These are phyloP conservation scores for Metarhizium humberi DNA, from an alignment of 2,329 filamentous ascomycete genomes.

Conservation along the genomic window DNA sequence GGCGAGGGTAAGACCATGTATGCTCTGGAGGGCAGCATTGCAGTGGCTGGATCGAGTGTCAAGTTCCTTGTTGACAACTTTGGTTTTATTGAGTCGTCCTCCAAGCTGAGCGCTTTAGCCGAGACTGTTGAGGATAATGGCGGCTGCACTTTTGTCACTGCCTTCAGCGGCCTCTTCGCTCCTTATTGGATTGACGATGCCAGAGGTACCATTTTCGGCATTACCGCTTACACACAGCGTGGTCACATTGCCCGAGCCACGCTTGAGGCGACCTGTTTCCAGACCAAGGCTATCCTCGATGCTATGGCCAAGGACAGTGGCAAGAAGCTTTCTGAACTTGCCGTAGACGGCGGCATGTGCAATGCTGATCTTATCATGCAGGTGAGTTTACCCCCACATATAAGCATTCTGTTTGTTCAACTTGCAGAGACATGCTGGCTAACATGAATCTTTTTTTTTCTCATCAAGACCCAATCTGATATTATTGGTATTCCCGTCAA, in stretches of 20 bases:
- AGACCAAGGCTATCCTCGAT: constrained; percentile 72
- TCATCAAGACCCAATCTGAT: constrained; percentile 59
- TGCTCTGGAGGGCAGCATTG: constrained; percentile 68
- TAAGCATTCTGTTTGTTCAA: neutral
- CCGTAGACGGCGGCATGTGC: constrained; percentile 78
- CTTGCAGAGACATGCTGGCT: neutral
- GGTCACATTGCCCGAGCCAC: constrained; percentile 74
- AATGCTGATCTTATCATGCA: constrained; percentile 76
- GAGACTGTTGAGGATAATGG: constrained; percentile 56
- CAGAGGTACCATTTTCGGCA: constrained; percentile 69
- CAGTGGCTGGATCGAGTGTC: constrained; percentile 66
- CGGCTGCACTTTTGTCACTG: constrained; percentile 69
- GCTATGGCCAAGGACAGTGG: constrained; percentile 75
- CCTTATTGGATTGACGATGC: constrained; percentile 83
- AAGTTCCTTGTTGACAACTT: constrained; percentile 57
- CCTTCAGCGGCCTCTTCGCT: constrained; percentile 72
- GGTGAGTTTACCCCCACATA: constrained; percentile 20
- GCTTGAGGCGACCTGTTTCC: constrained; percentile 73
- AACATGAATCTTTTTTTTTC: neutral
- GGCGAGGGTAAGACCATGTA: constrained; percentile 59
- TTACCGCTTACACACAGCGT: constrained; percentile 66
- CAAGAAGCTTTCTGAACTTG: constrained; percentile 61
- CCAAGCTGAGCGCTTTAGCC: constrained; percentile 35
- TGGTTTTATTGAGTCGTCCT: constrained; percentile 41
- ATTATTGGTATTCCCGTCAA: constrained; percentile 72